Conservation (phyloP, 352 stramenopile genomes). For the Pythium phragmiticola region DNA sequence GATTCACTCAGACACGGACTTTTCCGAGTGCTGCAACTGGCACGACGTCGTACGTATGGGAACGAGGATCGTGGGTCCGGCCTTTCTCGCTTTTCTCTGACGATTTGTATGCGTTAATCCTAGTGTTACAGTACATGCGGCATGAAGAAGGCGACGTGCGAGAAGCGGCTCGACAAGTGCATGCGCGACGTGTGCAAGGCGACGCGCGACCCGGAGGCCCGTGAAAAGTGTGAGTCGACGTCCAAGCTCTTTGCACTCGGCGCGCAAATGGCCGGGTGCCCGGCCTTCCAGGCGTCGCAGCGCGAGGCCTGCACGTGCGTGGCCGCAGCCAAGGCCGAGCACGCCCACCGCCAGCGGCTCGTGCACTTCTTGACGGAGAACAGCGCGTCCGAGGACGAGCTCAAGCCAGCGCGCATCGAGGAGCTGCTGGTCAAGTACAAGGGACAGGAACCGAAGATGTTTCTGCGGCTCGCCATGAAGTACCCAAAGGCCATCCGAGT, state of each 20-base stretch:
- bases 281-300: constrained; percentile 62
- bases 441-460: constrained; percentile 58
- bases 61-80: too few relatives aligned
- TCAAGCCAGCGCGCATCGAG: constrained; percentile 40
- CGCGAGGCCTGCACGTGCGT: constrained; percentile 74
- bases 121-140: constrained; percentile 83
- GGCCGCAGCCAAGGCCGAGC: constrained; percentile 22
- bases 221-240: constrained; percentile 55
- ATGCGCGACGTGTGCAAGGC: constrained; percentile 56
- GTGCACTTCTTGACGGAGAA: constrained; percentile 55
- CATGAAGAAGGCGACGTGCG: constrained; percentile 69
- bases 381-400: constrained; percentile 39
- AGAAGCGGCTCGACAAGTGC: constrained; percentile 72
- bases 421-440: constrained; percentile 66
- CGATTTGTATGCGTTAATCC: too few relatives aligned
- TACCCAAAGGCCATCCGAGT: constrained; percentile 56
- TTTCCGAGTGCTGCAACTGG: constrained; percentile 78
- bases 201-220: constrained; percentile 16
- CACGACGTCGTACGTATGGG: constrained; percentile 58
- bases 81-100: too few relatives aligned
- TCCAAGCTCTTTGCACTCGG: constrained; percentile 66
- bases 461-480: constrained; percentile 55
- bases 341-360: constrained; percentile 44
- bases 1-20: constrained; percentile 44
- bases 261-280: constrained; percentile 68